Percentiles rank a stretch among this genome's conserved stretches.
Evolutionary conservation across 345 rosid species (phyloP).

Genomic region (Corchorus olitorius): DNA sequence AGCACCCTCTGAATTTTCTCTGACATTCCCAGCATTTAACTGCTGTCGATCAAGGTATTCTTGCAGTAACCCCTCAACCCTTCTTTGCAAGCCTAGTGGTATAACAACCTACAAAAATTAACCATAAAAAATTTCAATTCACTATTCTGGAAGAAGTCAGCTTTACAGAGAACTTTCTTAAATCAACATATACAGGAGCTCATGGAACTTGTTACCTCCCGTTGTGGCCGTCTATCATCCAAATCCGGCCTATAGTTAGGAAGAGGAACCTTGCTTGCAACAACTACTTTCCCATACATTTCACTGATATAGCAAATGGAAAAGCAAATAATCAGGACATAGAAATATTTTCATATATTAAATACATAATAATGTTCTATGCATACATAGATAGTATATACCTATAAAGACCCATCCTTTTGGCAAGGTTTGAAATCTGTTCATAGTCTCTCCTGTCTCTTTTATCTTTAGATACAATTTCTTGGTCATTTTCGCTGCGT

Average conservation of each 20-base stretch:
- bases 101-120: constrained; percentile 63
- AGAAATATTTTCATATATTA: not conserved
- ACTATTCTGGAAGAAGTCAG: not conserved
- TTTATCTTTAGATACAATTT: constrained; percentile 86
- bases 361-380: constrained; percentile 1
- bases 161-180: not conserved
- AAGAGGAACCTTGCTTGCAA: constrained; percentile 94
- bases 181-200: not conserved
- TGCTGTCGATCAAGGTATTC: constrained; percentile 85
- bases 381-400: constrained; percentile 19
- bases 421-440: constrained; percentile 83
- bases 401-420: constrained; percentile 96
- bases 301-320: constrained; percentile 46
- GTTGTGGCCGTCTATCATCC: constrained; percentile 98
- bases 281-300: constrained; percentile 91
- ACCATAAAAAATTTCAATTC: constrained; percentile 19
- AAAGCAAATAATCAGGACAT: not conserved
- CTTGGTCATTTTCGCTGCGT: constrained; percentile 77
- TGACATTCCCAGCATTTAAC: constrained; percentile 51
- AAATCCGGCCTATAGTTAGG: constrained; percentile 96
- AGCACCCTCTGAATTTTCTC: constrained; percentile 34
- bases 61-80: constrained; percentile 91
- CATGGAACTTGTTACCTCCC: constrained; percentile 66
- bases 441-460: constrained; percentile 95
- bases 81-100: constrained; percentile 88